Percentiles rank a stretch among this genome's conserved stretches.
These are phyloP conservation scores for Orbilia javanica DNA, from an alignment of 2,329 filamentous ascomycete species.

Conservation along the genomic window DNA sequence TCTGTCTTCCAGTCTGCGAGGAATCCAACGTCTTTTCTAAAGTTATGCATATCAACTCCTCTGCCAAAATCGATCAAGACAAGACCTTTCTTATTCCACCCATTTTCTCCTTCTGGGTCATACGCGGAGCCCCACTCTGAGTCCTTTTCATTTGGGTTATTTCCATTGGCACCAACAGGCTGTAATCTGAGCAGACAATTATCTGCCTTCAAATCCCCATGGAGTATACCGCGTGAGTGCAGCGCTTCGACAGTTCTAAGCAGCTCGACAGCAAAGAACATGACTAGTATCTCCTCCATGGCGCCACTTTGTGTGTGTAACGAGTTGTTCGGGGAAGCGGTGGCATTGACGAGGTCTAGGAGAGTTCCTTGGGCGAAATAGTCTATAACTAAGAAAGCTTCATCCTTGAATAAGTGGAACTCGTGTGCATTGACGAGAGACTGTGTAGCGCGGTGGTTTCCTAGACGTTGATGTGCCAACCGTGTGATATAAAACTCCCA, in stretches of 20 bases:
- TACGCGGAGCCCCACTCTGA: constrained; percentile 74
- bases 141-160: constrained; percentile 63
- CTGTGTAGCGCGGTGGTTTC: constrained; percentile 77
- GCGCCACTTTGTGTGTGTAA: constrained; percentile 70
- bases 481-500: constrained; percentile 99
- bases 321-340: constrained; percentile 69
- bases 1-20: constrained; percentile 92
- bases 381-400: constrained; percentile 88
- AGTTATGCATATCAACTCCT: constrained; percentile 91
- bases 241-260: constrained; percentile 89
- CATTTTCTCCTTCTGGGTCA: constrained; percentile 77
- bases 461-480: constrained; percentile 80
- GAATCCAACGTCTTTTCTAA: constrained; percentile 82
- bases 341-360: constrained; percentile 92
- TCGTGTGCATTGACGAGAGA: constrained; percentile 88
- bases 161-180: constrained; percentile 63
- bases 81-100: constrained; percentile 84
- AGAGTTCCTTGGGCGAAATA: constrained; percentile 90
- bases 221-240: constrained; percentile 82
- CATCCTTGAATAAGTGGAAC: constrained; percentile 89
- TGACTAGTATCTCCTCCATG: constrained; percentile 90
- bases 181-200: constrained; percentile 93
- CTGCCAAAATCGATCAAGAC: constrained; percentile 94
- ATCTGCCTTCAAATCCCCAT: constrained; percentile 95
- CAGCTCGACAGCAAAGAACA: constrained; percentile 95